Conservation (phyloP, 2,329 filamentous ascomycete species). For the Blumeria graminis region DNA sequence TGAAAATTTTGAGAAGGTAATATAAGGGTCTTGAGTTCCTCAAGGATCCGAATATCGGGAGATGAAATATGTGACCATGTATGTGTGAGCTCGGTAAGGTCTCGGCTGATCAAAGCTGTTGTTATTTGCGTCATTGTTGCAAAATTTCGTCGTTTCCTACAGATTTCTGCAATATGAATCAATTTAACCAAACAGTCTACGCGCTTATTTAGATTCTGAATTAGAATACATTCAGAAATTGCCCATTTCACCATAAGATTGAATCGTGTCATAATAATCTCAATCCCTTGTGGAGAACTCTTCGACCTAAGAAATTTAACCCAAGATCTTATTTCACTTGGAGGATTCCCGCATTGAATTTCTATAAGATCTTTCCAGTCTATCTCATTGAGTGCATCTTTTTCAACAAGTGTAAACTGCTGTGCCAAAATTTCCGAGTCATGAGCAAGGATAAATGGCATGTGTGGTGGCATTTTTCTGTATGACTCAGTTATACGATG, state of each 20-base stretch:
- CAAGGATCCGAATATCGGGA: constrained; percentile 39
- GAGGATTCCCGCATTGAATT: constrained; percentile 55
- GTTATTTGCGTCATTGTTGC: constrained; percentile 64
- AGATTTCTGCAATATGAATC: constrained; percentile 59
- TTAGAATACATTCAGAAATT: constrained; percentile 56
- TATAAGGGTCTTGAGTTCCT: constrained; percentile 45
- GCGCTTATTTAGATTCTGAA: constrained; percentile 44
- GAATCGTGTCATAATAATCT: constrained; percentile 67
- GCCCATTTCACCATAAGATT: constrained; percentile 79
- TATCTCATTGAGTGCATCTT: constrained; percentile 64
- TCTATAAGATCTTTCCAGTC: constrained; percentile 76
- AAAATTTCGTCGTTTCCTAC: constrained; percentile 55
- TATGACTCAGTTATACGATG: constrained; percentile 11
- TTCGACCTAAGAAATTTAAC: constrained; percentile 54
- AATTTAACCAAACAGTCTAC: constrained; percentile 57
- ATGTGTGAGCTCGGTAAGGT: constrained; percentile 38
- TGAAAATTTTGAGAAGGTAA: constrained; percentile 59
- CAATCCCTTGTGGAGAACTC: constrained; percentile 46
- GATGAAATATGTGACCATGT: constrained; percentile 51
- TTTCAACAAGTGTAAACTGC: constrained; percentile 68
- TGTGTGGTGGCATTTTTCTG: constrained; percentile 22
- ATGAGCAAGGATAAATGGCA: constrained; percentile 62
- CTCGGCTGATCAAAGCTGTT: constrained; percentile 50
- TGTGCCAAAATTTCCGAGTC: constrained; percentile 58
- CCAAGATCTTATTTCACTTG: constrained; percentile 48